phyloP scores from a whole-genome alignment of 495 filamentous ascomycete genomes.

The Aspergillus sparsus region DNA sequence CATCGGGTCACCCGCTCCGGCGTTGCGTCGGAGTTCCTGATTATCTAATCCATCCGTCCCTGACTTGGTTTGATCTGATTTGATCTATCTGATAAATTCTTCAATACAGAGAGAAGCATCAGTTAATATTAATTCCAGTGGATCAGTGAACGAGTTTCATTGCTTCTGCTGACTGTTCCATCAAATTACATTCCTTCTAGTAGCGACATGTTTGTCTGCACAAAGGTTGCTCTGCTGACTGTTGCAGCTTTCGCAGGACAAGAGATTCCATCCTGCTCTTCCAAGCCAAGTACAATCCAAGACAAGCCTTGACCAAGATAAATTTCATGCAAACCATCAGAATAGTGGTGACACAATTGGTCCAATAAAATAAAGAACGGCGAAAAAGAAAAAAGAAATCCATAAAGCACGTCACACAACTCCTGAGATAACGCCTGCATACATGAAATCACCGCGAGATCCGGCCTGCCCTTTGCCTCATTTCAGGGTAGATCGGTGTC shows the following conservation, averaged over 20 bases:
- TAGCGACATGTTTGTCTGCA: not conserved
- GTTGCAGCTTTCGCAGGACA: slow-evolving; percentile 6
- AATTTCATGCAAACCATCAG: slow-evolving; percentile 21
- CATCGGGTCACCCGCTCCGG: slow-evolving; percentile 21
- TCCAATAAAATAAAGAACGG: slow-evolving; percentile 10
- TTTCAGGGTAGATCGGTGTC: slow-evolving; percentile 16
- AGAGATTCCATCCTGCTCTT: not conserved
- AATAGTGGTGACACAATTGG: slow-evolving; percentile 10
- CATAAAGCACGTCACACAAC: slow-evolving; percentile 22
- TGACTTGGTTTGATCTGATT: not conserved
- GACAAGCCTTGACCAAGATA: slow-evolving; percentile 13
- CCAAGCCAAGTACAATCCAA: slow-evolving; percentile 1
- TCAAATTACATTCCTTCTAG: slow-evolving; percentile 7
- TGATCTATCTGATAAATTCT: slow-evolving; percentile 20
- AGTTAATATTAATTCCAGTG: not conserved
- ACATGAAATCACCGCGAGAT: slow-evolving; percentile 23
- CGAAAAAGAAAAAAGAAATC: slow-evolving; percentile 15
- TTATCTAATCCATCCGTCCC: slow-evolving; percentile 21
- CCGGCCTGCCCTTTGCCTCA: slow-evolving; percentile 20
- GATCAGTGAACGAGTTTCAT: not conserved
- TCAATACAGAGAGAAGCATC: not conserved
- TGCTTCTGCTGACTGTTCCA: not conserved
- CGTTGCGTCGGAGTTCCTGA: slow-evolving; percentile 8
- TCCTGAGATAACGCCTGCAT: slow-evolving; percentile 30
- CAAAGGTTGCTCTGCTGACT: not conserved